These are phyloP conservation scores for Penicillium sp. DNA, from an alignment of 2,329 filamentous ascomycete genomes.

Conservation along the genomic window DNA sequence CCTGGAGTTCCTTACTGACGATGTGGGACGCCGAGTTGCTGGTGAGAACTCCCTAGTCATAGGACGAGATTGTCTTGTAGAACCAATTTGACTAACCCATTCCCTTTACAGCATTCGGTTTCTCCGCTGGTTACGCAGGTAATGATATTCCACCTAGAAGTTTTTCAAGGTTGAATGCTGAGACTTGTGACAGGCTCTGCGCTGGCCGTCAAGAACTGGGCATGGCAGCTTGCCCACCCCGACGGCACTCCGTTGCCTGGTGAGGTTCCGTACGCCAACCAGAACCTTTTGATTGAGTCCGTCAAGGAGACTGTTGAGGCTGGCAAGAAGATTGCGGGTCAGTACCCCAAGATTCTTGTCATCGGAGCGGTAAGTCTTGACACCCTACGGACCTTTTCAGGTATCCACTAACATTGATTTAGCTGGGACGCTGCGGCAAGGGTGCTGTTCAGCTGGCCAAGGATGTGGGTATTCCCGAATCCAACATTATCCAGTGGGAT, in stretches of 20 bases:
- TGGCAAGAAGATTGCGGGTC: conserved; percentile 65
- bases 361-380: conserved; percentile 64
- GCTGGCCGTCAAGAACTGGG: conserved; percentile 75
- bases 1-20: conserved; percentile 79
- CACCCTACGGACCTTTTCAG: neutral
- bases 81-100: conserved; percentile 6
- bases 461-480: conserved; percentile 67
- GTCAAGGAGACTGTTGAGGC: conserved; percentile 68
- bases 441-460: conserved; percentile 79
- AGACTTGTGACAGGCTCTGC: too few relatives aligned
- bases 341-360: conserved; percentile 70
- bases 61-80: neutral
- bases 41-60: conserved; percentile 23
- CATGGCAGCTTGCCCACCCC: conserved; percentile 72
- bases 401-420: conserved; percentile 11
- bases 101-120: conserved; percentile 47
- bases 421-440: conserved; percentile 66
- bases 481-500: conserved; percentile 72
- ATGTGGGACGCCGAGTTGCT: conserved; percentile 58
- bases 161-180: too few relatives aligned
- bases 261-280: conserved; percentile 60
- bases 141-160: too few relatives aligned
- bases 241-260: conserved; percentile 63
- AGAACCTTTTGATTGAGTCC: conserved; percentile 67
- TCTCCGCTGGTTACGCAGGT: conserved; percentile 73